A percentile compares a stretch with the other conserved stretches of the same genome.
Conservation (phyloP, 2,329 filamentous ascomycete genomes). For the Cladosporium sphaerospermum region DNA sequence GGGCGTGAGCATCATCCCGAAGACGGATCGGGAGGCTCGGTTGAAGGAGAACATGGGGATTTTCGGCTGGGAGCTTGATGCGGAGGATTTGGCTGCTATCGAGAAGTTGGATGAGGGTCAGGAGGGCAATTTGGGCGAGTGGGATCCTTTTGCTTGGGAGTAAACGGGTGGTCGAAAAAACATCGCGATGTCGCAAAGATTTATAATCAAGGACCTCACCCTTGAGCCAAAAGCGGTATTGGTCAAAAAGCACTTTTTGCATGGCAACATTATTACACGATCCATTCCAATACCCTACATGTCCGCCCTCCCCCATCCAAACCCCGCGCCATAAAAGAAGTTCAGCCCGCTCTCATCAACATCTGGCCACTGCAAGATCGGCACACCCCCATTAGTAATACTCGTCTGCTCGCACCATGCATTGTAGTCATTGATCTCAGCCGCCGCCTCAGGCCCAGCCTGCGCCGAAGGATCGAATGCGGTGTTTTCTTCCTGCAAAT, state of each 20-base stretch:
- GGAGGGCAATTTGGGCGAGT: constrained; percentile 14
- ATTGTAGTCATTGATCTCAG: constrained; percentile 6
- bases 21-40: constrained; percentile 32
- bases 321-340: constrained; percentile 9
- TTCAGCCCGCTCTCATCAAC: constrained; percentile 7
- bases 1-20: constrained; percentile 49
- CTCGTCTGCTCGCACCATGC: constrained; percentile 10
- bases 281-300: neutral
- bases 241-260: neutral
- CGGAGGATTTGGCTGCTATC: constrained; percentile 30
- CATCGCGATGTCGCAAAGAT: too few species aligned
- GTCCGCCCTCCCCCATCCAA: constrained; percentile 3
- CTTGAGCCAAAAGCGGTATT: too few species aligned
- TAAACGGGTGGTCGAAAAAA: neutral
- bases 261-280: neutral
- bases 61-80: constrained; percentile 32
- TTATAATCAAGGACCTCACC: too few species aligned
- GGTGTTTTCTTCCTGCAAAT: constrained; percentile 1
- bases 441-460: neutral
- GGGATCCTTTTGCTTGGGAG: constrained; percentile 17
- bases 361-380: constrained; percentile 8
- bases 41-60: constrained; percentile 33
- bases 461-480: neutral
- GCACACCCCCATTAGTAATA: neutral
- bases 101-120: constrained; percentile 28